Evolutionary conservation across 768 basidiomycete species (phyloP), one percentile per base, ranked within the genome.

Genomic region (Tylopilus balloui): DNA sequence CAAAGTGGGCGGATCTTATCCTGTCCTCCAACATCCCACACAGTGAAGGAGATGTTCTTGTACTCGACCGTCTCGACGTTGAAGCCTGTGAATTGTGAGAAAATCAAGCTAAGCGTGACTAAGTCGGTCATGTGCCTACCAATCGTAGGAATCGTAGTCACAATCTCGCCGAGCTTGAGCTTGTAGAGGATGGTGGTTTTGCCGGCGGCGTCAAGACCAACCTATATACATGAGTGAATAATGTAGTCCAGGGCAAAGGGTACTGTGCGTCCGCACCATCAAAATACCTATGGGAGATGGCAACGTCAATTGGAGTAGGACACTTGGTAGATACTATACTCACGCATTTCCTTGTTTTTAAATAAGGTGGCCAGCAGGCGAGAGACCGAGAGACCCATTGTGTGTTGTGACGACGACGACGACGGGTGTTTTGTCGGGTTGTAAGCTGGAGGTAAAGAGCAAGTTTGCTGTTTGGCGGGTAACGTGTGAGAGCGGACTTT

Each of bases 31-130:
- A 99, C 96, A 75, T 99, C 96, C 96, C 96, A 98, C 39, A 98
- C 96, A 20, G 95, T 99, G 83, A 99, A 99, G 21, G 93, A 96
- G 58, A 98, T 97, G 79, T 98, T 99, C 82, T 97, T 98, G 77
- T 99, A 98, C 73, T 98, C 95, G 59, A 99, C 96, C 53, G 96
- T 98, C 80, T 99, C 96, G 61, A 99, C 96, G 69, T 99, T 99
- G 80, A 99, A 99, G 52, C 96, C 96, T 97, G 58, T 20, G 34
- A n/a, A 24, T 60, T 51, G 64, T 60, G 42, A 56, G 47, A 51
- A 52, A 40, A 25, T 7, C 21, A 17, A 25, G 15, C 31, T 11
- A 31, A 36, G 21, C 40, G 38, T 15, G n/a, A n/a, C n/a, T n/a
- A n/a, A 35, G 34, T 34, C 40, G 50, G 49, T 51, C 52, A 47